These are phyloP conservation scores for Clathrus columnatus DNA, from an alignment of 768 basidiomycete genomes.

Conservation along the genomic window DNA sequence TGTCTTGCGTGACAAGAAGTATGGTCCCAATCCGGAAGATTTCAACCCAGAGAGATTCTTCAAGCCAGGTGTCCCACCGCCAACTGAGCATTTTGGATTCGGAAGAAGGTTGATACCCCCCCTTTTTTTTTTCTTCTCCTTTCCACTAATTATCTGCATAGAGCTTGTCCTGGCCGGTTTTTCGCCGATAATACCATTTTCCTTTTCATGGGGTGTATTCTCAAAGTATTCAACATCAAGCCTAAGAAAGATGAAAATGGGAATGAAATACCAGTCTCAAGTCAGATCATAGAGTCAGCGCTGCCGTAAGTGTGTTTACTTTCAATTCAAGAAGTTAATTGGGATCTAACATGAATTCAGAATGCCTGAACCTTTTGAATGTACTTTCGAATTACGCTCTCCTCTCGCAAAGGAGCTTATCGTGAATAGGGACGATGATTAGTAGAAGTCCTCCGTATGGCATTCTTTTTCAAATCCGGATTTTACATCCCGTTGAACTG, in stretches of 20 bases:
- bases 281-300: neutral
- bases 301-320: neutral
- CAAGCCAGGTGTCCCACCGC: constrained; percentile 16
- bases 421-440: no score
- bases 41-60: constrained; percentile 32
- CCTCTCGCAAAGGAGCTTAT: constrained; percentile 17
- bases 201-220: constrained; percentile 11
- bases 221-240: constrained; percentile 11
- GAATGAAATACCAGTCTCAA: constrained; percentile 21
- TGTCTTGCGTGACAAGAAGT: neutral
- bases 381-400: constrained; percentile 24
- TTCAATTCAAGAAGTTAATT: neutral
- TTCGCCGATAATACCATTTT: constrained; percentile 12
- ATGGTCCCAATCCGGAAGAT: constrained; percentile 22
- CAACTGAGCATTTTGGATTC: constrained; percentile 29
- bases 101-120: constrained; percentile 22
- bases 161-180: constrained; percentile 12
- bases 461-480: no score
- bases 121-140: no score
- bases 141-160: neutral
- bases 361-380: constrained; percentile 25
- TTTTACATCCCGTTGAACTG: no score
- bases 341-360: constrained; percentile 11
- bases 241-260: constrained; percentile 21
- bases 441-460: no score